Evolutionary conservation across 2,329 filamentous ascomycete species (phyloP), one percentile per base, ranked within the genome.

Genomic region (Gaeumannomyces sp.): DNA sequence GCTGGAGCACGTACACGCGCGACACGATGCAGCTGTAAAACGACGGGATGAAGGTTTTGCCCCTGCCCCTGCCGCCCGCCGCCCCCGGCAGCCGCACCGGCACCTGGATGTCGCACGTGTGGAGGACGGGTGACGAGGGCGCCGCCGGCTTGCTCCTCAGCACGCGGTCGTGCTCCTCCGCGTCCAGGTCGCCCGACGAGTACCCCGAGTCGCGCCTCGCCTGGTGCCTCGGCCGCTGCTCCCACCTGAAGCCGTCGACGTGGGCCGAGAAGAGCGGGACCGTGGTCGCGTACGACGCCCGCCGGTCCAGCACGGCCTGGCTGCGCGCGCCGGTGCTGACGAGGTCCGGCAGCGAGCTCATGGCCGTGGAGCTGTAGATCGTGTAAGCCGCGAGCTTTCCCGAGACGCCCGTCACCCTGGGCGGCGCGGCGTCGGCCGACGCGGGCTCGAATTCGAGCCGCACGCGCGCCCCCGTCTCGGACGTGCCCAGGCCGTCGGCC

Each of bases 1-100:
- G 69, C 68, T 80, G 78, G 35, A 86, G 71, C 5, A 80, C 77
- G 72, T 87, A 87, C n/a, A 80, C 79, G 31, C 84, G 80, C 10
- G 82, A 83, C 53, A 79, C 75, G 71, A 86, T 80, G 75, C 84
- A 87, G 11, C 81, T 82, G 74, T 86, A 82, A 70, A 86, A 87
- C 6, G 82, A 83, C 0, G 84, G 84, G 28, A 86, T 67, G 68
- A 85, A 83, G 11, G 79, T 76, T 71, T 80, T 83, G 70, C 78
- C 80, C 33, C 73, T 71, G 45, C 61, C 50, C 29, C 29, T 31
- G 33, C 35, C 29, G 28, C 62, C 58, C 28, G 29, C 45, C 16
- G 6, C 50, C 11, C 75, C 72, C 4, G 83, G 81, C 38, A 86
- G 71, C 22, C 73, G 71, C 65, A 87, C 74, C 1, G 83, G 83